A percentile compares a stretch with the other conserved stretches of the same genome.
Conservation (phyloP, 768 basidiomycete genomes). For the Imleria badia region DNA sequence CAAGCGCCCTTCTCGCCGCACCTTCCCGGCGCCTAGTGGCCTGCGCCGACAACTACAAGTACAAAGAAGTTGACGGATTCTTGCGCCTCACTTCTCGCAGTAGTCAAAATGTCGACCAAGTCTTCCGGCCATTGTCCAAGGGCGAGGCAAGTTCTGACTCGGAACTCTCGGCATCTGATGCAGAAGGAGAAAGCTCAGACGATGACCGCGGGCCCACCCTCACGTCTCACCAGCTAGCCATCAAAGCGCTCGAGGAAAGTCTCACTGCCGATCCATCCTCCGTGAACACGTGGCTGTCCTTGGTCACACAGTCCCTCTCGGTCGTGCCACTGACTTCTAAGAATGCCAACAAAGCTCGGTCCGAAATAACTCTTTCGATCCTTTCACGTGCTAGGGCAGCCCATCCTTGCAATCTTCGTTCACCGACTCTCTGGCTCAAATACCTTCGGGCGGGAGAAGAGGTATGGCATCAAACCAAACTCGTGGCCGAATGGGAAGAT, state of each 20-base stretch:
- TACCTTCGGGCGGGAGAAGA: slow-evolving; percentile 75
- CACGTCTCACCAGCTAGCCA: slow-evolving; percentile 56
- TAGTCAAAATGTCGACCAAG: slow-evolving; percentile 33
- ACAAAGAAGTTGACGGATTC: slow-evolving; percentile 68
- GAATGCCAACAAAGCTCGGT: slow-evolving; percentile 64
- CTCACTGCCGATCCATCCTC: slow-evolving; percentile 53
- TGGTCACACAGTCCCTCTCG: slow-evolving; percentile 63
- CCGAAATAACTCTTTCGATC: slow-evolving; percentile 70
- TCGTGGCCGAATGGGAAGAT: slow-evolving; percentile 67
- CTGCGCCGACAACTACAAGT: slow-evolving; percentile 41
- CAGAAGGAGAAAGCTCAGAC: slow-evolving; percentile 36
- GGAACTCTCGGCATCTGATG: slow-evolving; percentile 33
- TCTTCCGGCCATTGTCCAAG: slow-evolving; percentile 52
- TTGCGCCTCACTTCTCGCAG: slow-evolving; percentile 52
- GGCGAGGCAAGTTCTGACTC: slow-evolving; percentile 32
- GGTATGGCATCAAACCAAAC: slow-evolving; percentile 58
- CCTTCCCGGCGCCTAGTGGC: slow-evolving; percentile 48
- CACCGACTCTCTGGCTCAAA: slow-evolving; percentile 52
- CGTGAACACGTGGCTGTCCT: slow-evolving; percentile 57
- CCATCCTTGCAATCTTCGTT: slow-evolving; percentile 50
- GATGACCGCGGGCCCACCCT: slow-evolving; percentile 35
- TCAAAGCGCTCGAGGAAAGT: slow-evolving; percentile 57
- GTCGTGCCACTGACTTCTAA: slow-evolving; percentile 62
- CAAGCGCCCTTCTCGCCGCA: slow-evolving; percentile 53
- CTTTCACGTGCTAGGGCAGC: slow-evolving; percentile 62